Base-by-base conservation (phyloP, 2,329 filamentous ascomycete genomes). In the Scytalidium sp. region DNA sequence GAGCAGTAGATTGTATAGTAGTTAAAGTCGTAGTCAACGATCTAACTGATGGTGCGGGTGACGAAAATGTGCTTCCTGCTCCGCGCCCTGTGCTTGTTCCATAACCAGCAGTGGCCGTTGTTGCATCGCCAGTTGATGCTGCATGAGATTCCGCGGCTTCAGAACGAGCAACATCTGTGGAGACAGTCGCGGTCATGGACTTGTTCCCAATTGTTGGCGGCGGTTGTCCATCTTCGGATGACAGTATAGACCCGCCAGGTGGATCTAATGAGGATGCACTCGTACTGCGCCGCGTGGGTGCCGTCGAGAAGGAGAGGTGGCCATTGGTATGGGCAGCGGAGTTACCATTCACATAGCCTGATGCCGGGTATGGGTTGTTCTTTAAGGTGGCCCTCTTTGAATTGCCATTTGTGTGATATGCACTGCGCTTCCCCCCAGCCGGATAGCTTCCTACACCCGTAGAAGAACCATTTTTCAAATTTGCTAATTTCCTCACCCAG, bases 401-500 rank as follows among this genome's bases (percentile, higher is more conserved):
- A 48, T 56, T 57, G 23, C 67, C 62, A 56, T 74, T 76, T 46
- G 67, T 70, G 46, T 74, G 67, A 39, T 65, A 59, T 46, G 62
- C 61, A 55, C 70, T 70, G 46, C 70, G 68, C 59, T 76, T 78
- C 29, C 59, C 56, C 42, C 67, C 62, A 52, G 62, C 69, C 55
- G 65, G 69, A 62, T 64, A 68, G 50, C 61, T 69, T 59, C 63
- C 52, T 40, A 76, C 76, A 52, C 83, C 78, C 55, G 80, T 82
- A 25, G 85, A 87, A 3, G 84, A 85, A 49, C 74, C 78, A 49
- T 65, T 68, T 69, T 96, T 97, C 71, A 96, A 86, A 67, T 87
- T 93, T 54, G 91, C 85, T 50, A 97, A 81, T 64, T 92, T 92
- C 77, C 92, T 96, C 76, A 99, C 90, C 88, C 93, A 95, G 59